Evolutionary conservation across 164 flowering plant genomes (phyloP).

Genomic region (Liriodendron chinense): DNA sequence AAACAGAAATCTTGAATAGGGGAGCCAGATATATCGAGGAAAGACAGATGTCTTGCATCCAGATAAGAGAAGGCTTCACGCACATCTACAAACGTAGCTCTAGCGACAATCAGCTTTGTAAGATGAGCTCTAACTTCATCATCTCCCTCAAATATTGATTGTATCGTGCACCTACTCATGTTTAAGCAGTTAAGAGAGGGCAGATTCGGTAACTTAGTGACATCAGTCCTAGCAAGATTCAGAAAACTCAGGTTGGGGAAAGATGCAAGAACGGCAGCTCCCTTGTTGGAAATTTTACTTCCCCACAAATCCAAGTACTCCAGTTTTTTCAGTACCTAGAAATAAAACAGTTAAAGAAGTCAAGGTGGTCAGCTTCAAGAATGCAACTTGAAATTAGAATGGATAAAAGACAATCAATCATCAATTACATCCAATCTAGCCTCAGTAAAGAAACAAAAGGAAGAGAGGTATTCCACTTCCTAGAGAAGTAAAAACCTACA

Average conservation of each 20-base stretch:
- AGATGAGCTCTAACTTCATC: slow-evolving; percentile 39
- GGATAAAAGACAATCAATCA: background rate
- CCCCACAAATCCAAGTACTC: slow-evolving; percentile 91
- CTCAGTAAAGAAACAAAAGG: background rate
- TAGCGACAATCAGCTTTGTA: slow-evolving; percentile 47
- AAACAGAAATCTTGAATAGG: slow-evolving; percentile 46
- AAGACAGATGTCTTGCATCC: slow-evolving; percentile 34
- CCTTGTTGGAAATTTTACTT: slow-evolving; percentile 64
- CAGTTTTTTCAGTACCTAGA: slow-evolving; percentile 61
- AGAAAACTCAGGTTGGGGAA: slow-evolving; percentile 65
- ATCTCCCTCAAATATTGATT: slow-evolving; percentile 40
- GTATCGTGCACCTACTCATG: slow-evolving; percentile 75
- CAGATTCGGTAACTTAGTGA: slow-evolving; percentile 58
- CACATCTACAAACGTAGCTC: slow-evolving; percentile 45
- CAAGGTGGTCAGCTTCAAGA: background rate
- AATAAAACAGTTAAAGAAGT: slow-evolving; percentile 9
- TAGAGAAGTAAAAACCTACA: background rate
- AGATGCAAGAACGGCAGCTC: slow-evolving; percentile 42
- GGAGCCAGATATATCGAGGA: slow-evolving; percentile 60
- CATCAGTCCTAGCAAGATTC: slow-evolving; percentile 86
- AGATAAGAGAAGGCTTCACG: slow-evolving; percentile 38
- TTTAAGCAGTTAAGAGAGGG: slow-evolving; percentile 56
- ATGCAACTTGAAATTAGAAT: background rate
- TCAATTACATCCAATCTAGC: background rate
- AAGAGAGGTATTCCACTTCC: background rate